Conservation (phyloP, 345 rosid species). For the Moricandia arvensis region DNA sequence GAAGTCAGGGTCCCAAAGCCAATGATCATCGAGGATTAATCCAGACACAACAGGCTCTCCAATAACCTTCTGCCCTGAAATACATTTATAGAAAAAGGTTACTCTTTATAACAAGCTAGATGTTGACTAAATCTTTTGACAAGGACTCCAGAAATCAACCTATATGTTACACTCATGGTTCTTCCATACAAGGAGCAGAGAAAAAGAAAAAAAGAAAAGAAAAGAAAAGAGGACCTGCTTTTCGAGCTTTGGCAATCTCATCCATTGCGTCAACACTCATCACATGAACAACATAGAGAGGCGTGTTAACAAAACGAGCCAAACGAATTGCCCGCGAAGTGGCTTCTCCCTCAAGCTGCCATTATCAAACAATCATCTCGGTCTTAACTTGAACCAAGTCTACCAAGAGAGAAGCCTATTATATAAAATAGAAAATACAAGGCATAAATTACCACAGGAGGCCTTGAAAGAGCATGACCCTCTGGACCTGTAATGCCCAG, state of each 20-base stretch:
- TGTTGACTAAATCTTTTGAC: background rate
- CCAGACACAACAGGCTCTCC: slow-evolving; percentile 98
- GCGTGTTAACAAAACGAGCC: slow-evolving; percentile 87
- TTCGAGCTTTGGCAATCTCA: slow-evolving; percentile 91
- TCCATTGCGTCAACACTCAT: slow-evolving; percentile 99
- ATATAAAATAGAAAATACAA: no score
- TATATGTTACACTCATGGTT: background rate
- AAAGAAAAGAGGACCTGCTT: slow-evolving; percentile 53
- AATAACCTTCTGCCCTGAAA: slow-evolving; percentile 88
- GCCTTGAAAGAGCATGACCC: slow-evolving; percentile 96
- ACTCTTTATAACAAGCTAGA: background rate
- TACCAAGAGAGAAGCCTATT: no score
- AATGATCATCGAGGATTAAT: slow-evolving; percentile 79
- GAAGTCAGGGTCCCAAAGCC: slow-evolving; percentile 89
- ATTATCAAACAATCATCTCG: slow-evolving; percentile 17
- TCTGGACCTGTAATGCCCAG: slow-evolving; percentile 97
- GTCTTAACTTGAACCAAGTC: slow-evolving; percentile 11
- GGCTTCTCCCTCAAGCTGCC: slow-evolving; percentile 97
- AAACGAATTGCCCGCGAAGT: slow-evolving; percentile 89
- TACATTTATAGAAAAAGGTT: background rate
- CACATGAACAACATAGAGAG: slow-evolving; percentile 96
- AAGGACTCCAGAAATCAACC: background rate
- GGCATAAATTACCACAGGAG: slow-evolving; percentile 70
- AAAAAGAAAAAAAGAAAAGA: background rate
- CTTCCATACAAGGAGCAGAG: background rate